phyloP scores from a whole-genome alignment of 306 rosid species.

The Betula pendula region DNA sequence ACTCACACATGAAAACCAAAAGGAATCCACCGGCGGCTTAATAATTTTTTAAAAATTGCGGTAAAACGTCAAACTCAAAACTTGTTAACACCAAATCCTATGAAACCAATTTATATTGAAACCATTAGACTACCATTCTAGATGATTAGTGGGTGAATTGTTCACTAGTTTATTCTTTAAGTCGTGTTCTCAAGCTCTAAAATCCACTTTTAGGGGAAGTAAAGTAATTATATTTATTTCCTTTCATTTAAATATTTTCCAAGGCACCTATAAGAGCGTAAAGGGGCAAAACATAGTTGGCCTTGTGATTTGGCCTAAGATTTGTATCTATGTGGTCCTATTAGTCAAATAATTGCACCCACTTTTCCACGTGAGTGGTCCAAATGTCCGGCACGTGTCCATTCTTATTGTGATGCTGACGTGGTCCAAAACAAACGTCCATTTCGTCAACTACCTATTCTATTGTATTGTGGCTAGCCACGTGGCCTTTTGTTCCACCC shows the following conservation, averaged over 20 bases:
- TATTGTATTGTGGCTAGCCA: neutral
- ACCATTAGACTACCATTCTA: too few relatives aligned
- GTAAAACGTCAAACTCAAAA: neutral
- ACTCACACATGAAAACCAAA: too few relatives aligned
- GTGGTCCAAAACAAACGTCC: slow-evolving; percentile 36
- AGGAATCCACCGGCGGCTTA: too few relatives aligned
- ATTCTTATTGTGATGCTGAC: slow-evolving; percentile 21
- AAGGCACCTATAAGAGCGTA: slow-evolving; percentile 22
- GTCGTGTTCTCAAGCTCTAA: slow-evolving; percentile 4
- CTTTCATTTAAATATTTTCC: neutral
- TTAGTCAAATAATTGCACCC: slow-evolving; percentile 42
- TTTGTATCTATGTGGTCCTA: slow-evolving; percentile 35
- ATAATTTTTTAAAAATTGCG: too few relatives aligned
- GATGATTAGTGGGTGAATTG: neutral
- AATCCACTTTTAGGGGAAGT: slow-evolving; percentile 12
- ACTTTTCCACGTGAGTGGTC: slow-evolving; percentile 49
- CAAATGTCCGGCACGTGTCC: slow-evolving; percentile 37
- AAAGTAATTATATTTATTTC: neutral
- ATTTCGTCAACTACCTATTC: neutral
- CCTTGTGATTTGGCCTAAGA: slow-evolving; percentile 42
- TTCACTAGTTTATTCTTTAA: neutral
- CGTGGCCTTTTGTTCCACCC: slow-evolving; percentile 9
- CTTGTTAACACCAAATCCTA: neutral
- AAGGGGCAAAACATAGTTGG: slow-evolving; percentile 34
- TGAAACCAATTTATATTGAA: too few relatives aligned